Evolutionary conservation across 2,329 filamentous ascomycete species (phyloP), one percentile per base, ranked within the genome.

Genomic region (Hypoxylon sp.): DNA sequence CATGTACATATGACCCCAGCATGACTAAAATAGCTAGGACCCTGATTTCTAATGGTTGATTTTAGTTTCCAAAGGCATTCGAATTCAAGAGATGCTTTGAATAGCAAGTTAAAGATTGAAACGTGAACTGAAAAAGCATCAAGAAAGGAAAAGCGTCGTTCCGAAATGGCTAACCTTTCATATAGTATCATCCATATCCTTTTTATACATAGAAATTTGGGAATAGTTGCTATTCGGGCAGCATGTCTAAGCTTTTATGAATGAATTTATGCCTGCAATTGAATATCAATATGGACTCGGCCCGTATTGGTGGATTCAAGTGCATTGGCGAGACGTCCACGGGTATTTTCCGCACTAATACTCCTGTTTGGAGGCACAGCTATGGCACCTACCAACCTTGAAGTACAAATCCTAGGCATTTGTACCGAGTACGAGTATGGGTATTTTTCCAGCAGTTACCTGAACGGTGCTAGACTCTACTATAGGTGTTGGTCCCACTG

Each of bases 11-110:
- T 25, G 21, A 45, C 29, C 51, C 37, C 30, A 21, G 21, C 41
- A 25, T 34, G 46, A 51, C 65, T 61, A 67, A 62, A 65, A 59
- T 65, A 64, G 54, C 27, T 50, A 62, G 58, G 62, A 68, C 61
- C 65, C 65, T 68, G 61, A 62, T 65, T 53, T 68, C 65, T 45
- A 19, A 21, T 12, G 32, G 50, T 32, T 32, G 41, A 32, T 45
- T 62, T 65, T 45, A 45, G 45, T 61, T 57, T 59, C 39, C 48
- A 34, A 61, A 66, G 39, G 25, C 14, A 32, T 27, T 47, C 41
- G 48, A 51, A n/a, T 29, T 23, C 14, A 14, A 19, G 19, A 45
- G 25, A 11, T 2, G 11, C 23, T 47, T 47, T 47, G 43, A 29
- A 43, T 43, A 43, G 14, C 51, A 54, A 43, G 6, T 53, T 41